phyloP scores from a whole-genome alignment of 192 early-diverging fungal species.

The Thamnidium elegans region DNA sequence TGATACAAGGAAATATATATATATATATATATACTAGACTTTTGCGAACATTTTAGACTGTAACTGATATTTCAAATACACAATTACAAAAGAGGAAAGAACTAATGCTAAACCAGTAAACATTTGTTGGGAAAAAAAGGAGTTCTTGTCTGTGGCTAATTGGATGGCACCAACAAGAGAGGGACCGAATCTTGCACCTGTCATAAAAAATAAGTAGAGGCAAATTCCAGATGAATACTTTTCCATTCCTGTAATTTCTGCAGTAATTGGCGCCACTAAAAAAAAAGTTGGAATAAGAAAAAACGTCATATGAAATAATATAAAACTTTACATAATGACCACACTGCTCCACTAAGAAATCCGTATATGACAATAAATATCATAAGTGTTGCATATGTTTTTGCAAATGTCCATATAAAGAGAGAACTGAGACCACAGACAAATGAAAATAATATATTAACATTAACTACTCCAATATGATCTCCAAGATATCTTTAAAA shows the following conservation, averaged over 20 bases:
- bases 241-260: slow-evolving; percentile 16
- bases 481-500: slow-evolving; percentile 12
- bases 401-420: slow-evolving; percentile 36
- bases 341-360: slow-evolving; percentile 30
- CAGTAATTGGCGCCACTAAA: slow-evolving; percentile 30
- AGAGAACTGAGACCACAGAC: slow-evolving; percentile 23
- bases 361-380: slow-evolving; percentile 34
- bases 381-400: slow-evolving; percentile 25
- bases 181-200: slow-evolving; percentile 28
- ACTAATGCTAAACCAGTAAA: slow-evolving; percentile 30
- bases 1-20: too few species aligned
- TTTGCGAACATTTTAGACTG: not conserved
- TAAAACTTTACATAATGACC: slow-evolving; percentile 13
- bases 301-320: too few species aligned
- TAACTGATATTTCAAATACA: slow-evolving; percentile 8
- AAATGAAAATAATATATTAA: slow-evolving; percentile 23
- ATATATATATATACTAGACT: not conserved
- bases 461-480: slow-evolving; percentile 31
- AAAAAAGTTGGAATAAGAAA: slow-evolving; percentile 27
- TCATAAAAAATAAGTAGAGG: slow-evolving; percentile 19
- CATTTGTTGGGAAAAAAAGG: slow-evolving; percentile 40
- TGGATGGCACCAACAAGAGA: slow-evolving; percentile 32
- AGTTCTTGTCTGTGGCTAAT: slow-evolving; percentile 22
- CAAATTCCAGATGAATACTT: slow-evolving; percentile 27
- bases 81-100: not conserved